Evolutionary conservation across 1,139 yeast species (phyloP).

Genomic region (Debaryomyces robertsiae): DNA sequence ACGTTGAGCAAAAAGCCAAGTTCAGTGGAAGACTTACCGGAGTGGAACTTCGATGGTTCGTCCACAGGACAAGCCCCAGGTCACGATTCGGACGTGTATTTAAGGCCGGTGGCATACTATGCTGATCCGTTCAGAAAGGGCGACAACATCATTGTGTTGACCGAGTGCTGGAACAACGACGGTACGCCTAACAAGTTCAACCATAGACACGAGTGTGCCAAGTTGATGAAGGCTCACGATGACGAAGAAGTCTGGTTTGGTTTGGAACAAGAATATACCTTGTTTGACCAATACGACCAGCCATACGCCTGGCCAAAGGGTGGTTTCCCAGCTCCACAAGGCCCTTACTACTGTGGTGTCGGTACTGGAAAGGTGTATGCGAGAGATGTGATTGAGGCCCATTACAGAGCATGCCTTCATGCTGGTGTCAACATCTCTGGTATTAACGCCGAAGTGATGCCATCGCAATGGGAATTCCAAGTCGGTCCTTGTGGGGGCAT

Average conservation of each 20-base stretch:
- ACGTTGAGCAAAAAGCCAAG: constrained; percentile 72
- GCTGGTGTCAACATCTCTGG: constrained; percentile 91
- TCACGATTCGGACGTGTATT: constrained; percentile 89
- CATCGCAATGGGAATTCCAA: constrained; percentile 99
- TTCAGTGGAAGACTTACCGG: constrained; percentile 86
- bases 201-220: constrained; percentile 97
- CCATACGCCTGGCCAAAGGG: constrained; percentile 99
- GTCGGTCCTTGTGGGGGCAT: constrained; percentile 98
- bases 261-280: constrained; percentile 97
- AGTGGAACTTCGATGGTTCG: constrained; percentile 99
- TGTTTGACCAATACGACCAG: constrained; percentile 86
- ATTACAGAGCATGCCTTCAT: constrained; percentile 95
- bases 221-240: constrained; percentile 91
- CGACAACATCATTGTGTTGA: constrained; percentile 89
- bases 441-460: constrained; percentile 99
- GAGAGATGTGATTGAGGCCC: constrained; percentile 98
- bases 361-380: constrained; percentile 99
- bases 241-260: constrained; percentile 94
- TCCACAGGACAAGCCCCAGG: constrained; percentile 99
- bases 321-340: constrained; percentile 99
- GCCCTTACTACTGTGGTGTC: constrained; percentile 99
- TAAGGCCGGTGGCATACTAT: constrained; percentile 92
- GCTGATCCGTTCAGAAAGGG: constrained; percentile 98
- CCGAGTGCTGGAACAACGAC: constrained; percentile 98
- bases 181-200: constrained; percentile 98